These are phyloP conservation scores for Candida ficus DNA, from an alignment of 805 yeast genomes.

Conservation along the genomic window DNA sequence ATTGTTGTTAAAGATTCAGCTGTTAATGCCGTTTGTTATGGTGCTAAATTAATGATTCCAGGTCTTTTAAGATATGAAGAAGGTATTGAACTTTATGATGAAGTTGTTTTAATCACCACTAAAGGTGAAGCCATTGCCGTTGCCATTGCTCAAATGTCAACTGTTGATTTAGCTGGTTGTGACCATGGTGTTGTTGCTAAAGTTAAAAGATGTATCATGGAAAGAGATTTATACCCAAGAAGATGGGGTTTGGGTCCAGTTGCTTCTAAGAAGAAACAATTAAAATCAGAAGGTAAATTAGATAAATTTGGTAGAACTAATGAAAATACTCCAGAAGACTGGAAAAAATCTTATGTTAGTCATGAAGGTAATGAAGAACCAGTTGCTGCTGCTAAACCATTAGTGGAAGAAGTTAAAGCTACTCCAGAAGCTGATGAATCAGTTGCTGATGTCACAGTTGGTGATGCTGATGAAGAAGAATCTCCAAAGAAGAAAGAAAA, in stretches of 20 bases:
- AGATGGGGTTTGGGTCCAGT: constrained; percentile 99
- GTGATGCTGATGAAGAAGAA: constrained; percentile 24
- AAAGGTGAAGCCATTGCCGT: constrained; percentile 99
- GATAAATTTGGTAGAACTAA: constrained; percentile 93
- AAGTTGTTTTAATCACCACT: constrained; percentile 95
- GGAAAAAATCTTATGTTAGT: constrained; percentile 84
- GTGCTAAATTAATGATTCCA: constrained; percentile 98
- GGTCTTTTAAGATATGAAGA: constrained; percentile 97
- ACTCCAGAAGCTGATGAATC: constrained; percentile 22
- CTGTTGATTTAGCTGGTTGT: constrained; percentile 92
- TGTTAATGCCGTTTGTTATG: constrained; percentile 96
- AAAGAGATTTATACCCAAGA: constrained; percentile 98
- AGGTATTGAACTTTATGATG: constrained; percentile 95
- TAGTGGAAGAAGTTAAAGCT: constrained; percentile 37
- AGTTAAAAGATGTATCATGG: constrained; percentile 99
- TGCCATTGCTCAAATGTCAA: constrained; percentile 98
- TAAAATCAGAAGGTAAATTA: constrained; percentile 94
- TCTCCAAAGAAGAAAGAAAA: constrained; percentile 28
- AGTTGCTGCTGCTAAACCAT: constrained; percentile 35
- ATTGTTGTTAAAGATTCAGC: constrained; percentile 93
- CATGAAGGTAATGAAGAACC: constrained; percentile 59
- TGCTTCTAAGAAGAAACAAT: constrained; percentile 97
- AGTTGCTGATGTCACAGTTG: constrained; percentile 25
- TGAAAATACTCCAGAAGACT: constrained; percentile 87
- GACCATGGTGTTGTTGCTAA: constrained; percentile 99